Conservation (phyloP, 768 basidiomycete genomes). For the Ephemerocybe angulata region DNA sequence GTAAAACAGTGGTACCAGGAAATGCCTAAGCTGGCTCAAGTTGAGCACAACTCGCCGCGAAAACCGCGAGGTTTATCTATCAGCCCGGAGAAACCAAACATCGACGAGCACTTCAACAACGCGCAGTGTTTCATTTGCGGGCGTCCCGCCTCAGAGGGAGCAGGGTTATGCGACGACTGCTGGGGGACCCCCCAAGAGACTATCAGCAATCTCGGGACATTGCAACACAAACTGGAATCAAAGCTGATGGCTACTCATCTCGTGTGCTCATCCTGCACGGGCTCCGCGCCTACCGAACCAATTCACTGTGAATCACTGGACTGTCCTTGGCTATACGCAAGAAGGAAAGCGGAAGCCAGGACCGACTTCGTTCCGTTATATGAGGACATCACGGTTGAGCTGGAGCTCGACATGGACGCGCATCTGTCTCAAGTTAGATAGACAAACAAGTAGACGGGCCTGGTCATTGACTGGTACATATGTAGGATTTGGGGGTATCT, state of each 20-base stretch:
- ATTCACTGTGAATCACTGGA: conserved; percentile 80
- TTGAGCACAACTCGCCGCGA: conserved; percentile 13
- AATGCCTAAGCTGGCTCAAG: conserved; percentile 61
- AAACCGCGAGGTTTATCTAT: conserved; percentile 14
- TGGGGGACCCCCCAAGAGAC: conserved; percentile 47
- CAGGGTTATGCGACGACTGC: conserved; percentile 62
- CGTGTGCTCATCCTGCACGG: conserved; percentile 72
- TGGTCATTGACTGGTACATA: neutral
- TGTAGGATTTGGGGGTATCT: conserved; percentile 6
- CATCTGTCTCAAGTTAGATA: neutral
- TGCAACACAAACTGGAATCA: conserved; percentile 50
- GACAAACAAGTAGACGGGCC: neutral
- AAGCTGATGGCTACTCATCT: conserved; percentile 55
- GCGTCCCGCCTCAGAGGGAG: conserved; percentile 34
- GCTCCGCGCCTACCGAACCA: conserved; percentile 50
- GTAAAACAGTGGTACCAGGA: conserved; percentile 82
- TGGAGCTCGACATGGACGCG: conserved; percentile 24
- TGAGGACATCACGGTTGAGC: conserved; percentile 30
- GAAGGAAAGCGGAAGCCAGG: conserved; percentile 53
- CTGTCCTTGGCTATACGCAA: conserved; percentile 78
- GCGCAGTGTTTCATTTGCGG: conserved; percentile 71
- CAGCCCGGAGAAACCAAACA: conserved; percentile 42
- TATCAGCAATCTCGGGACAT: conserved; percentile 52
- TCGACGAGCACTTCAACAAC: conserved; percentile 74
- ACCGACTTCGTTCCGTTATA: conserved; percentile 34